Evolutionary conservation across 768 basidiomycete species (phyloP).

Genomic region (Suillus lakei): DNA sequence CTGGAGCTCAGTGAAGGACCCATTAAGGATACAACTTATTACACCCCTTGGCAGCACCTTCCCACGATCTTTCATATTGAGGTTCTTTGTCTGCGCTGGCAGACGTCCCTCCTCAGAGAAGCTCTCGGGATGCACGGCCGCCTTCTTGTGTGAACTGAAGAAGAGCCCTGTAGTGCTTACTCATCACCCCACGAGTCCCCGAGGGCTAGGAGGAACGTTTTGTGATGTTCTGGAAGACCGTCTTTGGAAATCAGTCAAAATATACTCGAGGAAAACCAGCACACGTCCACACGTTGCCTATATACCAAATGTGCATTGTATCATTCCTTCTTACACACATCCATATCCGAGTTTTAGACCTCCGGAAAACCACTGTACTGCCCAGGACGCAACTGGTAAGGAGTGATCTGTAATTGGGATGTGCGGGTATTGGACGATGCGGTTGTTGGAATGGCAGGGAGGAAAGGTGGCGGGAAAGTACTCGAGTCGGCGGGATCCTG

Average conservation of each 20-base stretch:
- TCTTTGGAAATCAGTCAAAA: background rate
- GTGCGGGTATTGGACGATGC: slow-evolving; percentile 8
- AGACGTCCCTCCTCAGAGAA: background rate
- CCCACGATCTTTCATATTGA: background rate
- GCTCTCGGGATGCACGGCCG: background rate
- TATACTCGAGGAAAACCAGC: too few relatives aligned
- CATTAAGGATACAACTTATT: background rate
- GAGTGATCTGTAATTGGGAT: slow-evolving; percentile 9
- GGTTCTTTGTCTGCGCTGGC: background rate
- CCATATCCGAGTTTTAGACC: slow-evolving; percentile 15
- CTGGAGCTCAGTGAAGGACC: background rate
- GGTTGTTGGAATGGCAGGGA: slow-evolving; percentile 11
- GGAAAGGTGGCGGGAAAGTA: slow-evolving; percentile 36
- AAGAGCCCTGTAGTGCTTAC: background rate
- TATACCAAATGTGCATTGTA: too few relatives aligned
- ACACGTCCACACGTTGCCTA: background rate
- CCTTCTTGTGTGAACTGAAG: background rate
- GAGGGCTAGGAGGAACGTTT: background rate
- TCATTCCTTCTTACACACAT: background rate
- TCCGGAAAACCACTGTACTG: slow-evolving; percentile 30
- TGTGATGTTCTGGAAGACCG: background rate
- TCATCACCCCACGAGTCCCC: background rate
- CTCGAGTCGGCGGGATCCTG: slow-evolving; percentile 41
- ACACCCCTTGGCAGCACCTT: background rate
- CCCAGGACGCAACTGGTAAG: slow-evolving; percentile 14